Percentiles rank a stretch among this genome's conserved stretches.
These are phyloP conservation scores for Harrya chromipes DNA, from an alignment of 768 basidiomycete species.

Conservation along the genomic window DNA sequence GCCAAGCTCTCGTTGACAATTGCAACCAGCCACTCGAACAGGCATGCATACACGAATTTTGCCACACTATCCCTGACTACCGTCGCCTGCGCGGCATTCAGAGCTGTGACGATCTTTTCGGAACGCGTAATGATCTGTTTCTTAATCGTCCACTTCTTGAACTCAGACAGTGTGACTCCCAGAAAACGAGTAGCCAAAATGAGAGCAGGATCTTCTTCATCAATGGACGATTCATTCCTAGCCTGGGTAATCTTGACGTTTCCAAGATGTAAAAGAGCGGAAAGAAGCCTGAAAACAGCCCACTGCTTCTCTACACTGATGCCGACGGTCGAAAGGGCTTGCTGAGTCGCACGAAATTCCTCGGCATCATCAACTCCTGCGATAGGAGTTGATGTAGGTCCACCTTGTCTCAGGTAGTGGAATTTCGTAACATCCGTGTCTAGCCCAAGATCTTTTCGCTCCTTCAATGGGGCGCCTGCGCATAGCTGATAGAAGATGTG, in stretches of 20 bases:
- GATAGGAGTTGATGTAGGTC: constrained; percentile 82
- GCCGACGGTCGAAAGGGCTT: constrained; percentile 93
- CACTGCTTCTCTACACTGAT: constrained; percentile 98
- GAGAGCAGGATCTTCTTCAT: constrained; percentile 79
- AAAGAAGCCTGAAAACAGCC: constrained; percentile 93
- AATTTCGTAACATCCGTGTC: constrained; percentile 86
- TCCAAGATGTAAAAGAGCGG: constrained; percentile 94
- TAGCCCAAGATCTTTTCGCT: constrained; percentile 91
- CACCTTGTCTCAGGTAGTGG: constrained; percentile 91
- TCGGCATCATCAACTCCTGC: constrained; percentile 92
- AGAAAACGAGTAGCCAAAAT: constrained; percentile 83
- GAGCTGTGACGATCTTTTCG: constrained; percentile 90
- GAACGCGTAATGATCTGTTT: constrained; percentile 93
- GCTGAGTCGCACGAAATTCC: constrained; percentile 91
- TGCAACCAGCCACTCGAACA: constrained; percentile 98
- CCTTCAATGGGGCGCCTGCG: constrained; percentile 91
- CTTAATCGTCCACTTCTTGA: constrained; percentile 99
- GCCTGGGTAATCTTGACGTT: constrained; percentile 88
- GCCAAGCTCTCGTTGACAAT: constrained; percentile 96
- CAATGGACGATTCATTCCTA: constrained; percentile 79
- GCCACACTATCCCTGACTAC: constrained; percentile 96
- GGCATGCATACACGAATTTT: constrained; percentile 97
- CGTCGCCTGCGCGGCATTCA: constrained; percentile 85
- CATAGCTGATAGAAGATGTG: constrained; percentile 99
- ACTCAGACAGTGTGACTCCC: constrained; percentile 85